Base-by-base conservation (phyloP, 441 rosid species). In the Brassica hybrid region DNA sequence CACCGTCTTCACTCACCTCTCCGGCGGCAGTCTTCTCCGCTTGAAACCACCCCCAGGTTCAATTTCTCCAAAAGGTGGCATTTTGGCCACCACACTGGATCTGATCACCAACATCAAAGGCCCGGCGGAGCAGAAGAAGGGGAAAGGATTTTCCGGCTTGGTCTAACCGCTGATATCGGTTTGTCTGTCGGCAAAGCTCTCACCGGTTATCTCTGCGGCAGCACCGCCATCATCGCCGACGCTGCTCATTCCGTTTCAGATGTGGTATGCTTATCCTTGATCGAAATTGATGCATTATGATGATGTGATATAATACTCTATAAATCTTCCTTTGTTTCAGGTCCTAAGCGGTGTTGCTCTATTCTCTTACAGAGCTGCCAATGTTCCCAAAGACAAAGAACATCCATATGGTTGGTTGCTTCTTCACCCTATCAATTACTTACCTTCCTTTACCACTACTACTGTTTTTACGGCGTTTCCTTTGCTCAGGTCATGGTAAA, bases 341-440 rank as follows among this genome's bases (percentile, higher is more conserved):
- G 96, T 94, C 73, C 88, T 95, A 34, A 95, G 99, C 77, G 92
- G 93, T n/a, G 82, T 95, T 79, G 97, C 99, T 71, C 84, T 95
- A 19, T 81, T 85, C 85, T 91, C 96, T 32, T 93, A 84, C 83
- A 90, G 85, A 88, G 99, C 96, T 78, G 99, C 95, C 14, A 88
- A 79, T 67, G 89, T 87, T 84, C 98, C 99, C 27, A 93, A 86
- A 83, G 99, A 93, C 86, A 75, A 88, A 84, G 93, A 93, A 76
- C 98, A 95, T 77, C 99, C 99, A 38, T 95, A 93, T 85, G 98
- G 99, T 95, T 84, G 58, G 1, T 14, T 52, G n/a, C n/a, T n/a
- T 73, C 84, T 80, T 34, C n/a, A 78, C 6, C 76, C 65, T 65
- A 2, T 65, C 78, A 52, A n/a, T n/a, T n/a, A n/a, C n/a, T n/a